Evolutionary conservation across 2,329 filamentous ascomycete genomes (phyloP).

Genomic region (Penicillium sp.): DNA sequence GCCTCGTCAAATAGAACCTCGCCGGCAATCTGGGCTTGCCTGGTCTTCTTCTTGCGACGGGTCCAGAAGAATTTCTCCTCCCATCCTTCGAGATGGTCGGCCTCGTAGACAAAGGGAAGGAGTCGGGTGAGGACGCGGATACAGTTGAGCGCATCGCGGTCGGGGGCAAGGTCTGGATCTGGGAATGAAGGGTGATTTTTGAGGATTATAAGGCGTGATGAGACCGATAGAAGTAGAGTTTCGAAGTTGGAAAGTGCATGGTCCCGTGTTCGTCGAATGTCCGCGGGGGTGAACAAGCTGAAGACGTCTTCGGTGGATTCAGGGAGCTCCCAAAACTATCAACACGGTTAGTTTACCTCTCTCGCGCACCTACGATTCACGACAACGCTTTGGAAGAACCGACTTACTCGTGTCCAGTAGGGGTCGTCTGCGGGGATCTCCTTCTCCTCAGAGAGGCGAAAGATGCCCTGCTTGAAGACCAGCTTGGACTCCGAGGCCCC

Average conservation of each 20-base stretch:
- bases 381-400: neutral
- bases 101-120: conserved; percentile 90
- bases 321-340: conserved; percentile 93
- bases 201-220: conserved; percentile 78
- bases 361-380: neutral
- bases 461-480: conserved; percentile 98
- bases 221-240: conserved; percentile 81
- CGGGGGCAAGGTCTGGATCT: conserved; percentile 78
- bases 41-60: conserved; percentile 71
- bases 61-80: conserved; percentile 95
- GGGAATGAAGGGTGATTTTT: conserved; percentile 91
- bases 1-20: conserved; percentile 86
- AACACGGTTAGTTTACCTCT: conserved; percentile 23
- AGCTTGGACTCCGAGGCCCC: conserved; percentile 98
- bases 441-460: conserved; percentile 89
- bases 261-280: conserved; percentile 87
- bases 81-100: conserved; percentile 80
- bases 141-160: conserved; percentile 92
- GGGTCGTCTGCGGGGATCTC: conserved; percentile 84
- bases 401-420: conserved; percentile 87
- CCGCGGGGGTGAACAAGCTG: conserved; percentile 86
- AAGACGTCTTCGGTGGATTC: conserved; percentile 96
- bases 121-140: conserved; percentile 87
- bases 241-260: conserved; percentile 84
- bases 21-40: conserved; percentile 66